Base-by-base conservation (phyloP, 768 basidiomycete species). In the Hericium rajendrae region DNA sequence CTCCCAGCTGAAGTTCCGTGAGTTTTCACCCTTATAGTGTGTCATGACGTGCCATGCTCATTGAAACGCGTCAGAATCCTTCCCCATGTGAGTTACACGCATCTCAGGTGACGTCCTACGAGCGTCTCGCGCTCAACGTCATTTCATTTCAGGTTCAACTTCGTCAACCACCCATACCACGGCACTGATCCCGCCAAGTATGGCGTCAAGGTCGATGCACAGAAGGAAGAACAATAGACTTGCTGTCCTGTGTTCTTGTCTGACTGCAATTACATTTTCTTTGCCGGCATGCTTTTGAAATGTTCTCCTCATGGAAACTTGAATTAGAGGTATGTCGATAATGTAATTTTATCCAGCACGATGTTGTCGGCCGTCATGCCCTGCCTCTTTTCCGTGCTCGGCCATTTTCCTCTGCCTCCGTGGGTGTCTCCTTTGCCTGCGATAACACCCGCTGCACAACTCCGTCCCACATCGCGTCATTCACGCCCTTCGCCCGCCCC, bases 1-100 rank as follows among this genome's bases (percentile, higher is more conserved):
- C 78, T 90, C 89, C n/a, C 92, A 94, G 70, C 81, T 97, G 64
- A 95, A 94, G 72, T 88, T 97, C 69, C 79, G 89, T 89, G 69
- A 70, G 85, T 66, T 12, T 95, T 85, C 78, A 89, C 89, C n/a
- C 92, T 94, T 70, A 81, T 97, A 64, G 94, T 94, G 72, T 88
- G 97, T 68, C 79, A 88, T 89, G 69, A 70, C 84, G 66, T 13
- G 26, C 51, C 28, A 58, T 65, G 46, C 55, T 66, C 48, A 63
- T 57, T 15, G 37, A 10, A 46, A 46, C 16, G n/a, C 43, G 43
- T 18, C 67, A 88, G 86, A 80, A 62, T 75, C 78, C 40, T 84
- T 93, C 70, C 90, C 88, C 22, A 88, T 90, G 88, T 88, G 67
- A 70, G 84, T 68, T 32, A 9, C 49, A 26, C 59, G 12, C 12